Evolutionary conservation across 75 land plant genomes (phyloP).

Genomic region (Cunninghamia lanceolata): DNA sequence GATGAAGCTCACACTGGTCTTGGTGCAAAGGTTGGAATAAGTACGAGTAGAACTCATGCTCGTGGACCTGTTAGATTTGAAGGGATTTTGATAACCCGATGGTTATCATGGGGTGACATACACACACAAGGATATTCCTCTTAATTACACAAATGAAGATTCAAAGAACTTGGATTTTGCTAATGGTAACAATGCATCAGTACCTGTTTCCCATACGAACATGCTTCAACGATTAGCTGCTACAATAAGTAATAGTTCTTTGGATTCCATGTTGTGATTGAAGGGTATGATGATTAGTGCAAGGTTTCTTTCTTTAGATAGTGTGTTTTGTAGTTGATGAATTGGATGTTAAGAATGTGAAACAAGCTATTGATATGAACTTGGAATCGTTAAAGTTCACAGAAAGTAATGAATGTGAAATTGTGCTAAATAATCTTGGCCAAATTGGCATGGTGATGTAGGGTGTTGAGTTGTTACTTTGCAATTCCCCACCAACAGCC

Average conservation of each 20-base stretch:
- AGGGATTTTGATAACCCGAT: conserved; percentile 1
- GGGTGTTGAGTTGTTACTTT: no score
- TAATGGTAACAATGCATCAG: background rate
- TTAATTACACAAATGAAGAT: background rate
- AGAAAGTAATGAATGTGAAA: conserved; percentile 55
- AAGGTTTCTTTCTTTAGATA: no score
- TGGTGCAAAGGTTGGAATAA: background rate
- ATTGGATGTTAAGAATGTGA: conserved; percentile 29
- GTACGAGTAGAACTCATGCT: background rate
- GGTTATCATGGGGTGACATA: conserved; percentile 80
- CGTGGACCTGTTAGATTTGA: no score
- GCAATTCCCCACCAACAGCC: no score
- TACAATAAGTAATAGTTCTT: no score
- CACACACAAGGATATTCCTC: conserved; percentile 56
- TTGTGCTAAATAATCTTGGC: conserved; percentile 56
- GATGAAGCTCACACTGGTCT: no score
- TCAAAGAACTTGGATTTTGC: background rate
- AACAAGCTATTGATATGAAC: conserved; percentile 39
- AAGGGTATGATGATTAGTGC: no score
- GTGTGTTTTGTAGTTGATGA: no score
- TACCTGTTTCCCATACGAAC: background rate
- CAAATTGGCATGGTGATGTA: conserved; percentile 62
- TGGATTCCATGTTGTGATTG: no score
- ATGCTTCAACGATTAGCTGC: no score
- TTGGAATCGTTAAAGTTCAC: conserved; percentile 27